Evolutionary conservation across 306 rosid genomes (phyloP).

Genomic region (Cicer bijugum): DNA sequence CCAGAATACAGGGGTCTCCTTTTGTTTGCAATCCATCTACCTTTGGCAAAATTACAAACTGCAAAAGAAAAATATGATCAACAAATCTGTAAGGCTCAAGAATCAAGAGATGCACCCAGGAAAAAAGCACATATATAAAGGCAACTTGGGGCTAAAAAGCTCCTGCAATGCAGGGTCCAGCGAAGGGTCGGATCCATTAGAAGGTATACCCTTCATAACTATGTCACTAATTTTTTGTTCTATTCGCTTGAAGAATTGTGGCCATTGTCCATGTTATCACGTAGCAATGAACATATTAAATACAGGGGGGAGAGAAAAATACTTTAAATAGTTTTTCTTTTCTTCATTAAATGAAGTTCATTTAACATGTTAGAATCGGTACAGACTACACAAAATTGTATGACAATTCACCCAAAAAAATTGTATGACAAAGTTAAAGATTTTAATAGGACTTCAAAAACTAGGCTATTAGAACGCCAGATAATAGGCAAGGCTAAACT

Average conservation of each 20-base stretch:
- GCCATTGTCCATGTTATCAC: not conserved
- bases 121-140: not conserved
- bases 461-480: not conserved
- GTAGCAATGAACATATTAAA: conserved; percentile 6
- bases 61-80: conserved; percentile 41
- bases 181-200: not conserved
- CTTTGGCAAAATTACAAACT: conserved; percentile 88
- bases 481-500: not conserved
- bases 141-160: not conserved
- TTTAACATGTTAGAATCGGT: too few species aligned
- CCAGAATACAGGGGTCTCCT: conserved; percentile 83
- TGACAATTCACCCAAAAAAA: too few species aligned
- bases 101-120: conserved; percentile 31
- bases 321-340: too few species aligned
- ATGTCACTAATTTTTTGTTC: not conserved
- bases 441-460: conserved; percentile 15
- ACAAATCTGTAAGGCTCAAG: conserved; percentile 28
- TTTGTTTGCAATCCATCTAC: conserved; percentile 83
- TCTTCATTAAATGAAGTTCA: too few species aligned
- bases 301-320: too few species aligned
- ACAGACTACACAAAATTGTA: not conserved
- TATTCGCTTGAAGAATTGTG: not conserved
- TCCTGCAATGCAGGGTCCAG: not conserved
- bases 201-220: not conserved
- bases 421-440: not conserved